These are phyloP conservation scores for Alisma plantagoaquatica DNA, from an alignment of 106 monocot genomes.

Conservation along the genomic window DNA sequence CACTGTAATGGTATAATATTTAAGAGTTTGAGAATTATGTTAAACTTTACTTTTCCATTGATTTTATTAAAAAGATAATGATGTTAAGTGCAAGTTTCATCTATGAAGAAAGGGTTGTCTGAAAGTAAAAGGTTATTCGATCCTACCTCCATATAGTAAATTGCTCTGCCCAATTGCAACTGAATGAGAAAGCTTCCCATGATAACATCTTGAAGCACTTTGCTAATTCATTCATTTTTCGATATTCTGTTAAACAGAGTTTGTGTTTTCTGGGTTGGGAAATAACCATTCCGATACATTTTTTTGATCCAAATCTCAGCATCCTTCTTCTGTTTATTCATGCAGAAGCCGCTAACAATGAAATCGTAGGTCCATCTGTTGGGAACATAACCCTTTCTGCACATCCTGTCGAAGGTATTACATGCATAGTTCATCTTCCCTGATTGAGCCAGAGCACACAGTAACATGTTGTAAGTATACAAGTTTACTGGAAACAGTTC, in stretches of 20 bases:
- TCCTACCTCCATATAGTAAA: too few species aligned
- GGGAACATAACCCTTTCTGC: constrained; percentile 52
- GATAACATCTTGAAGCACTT: too few species aligned
- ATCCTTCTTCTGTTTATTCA: constrained; percentile 37
- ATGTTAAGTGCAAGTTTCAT: too few species aligned
- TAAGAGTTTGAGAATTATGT: too few species aligned
- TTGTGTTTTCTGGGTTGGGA: constrained; percentile 57
- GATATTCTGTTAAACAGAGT: constrained; percentile 12
- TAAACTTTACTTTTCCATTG: too few species aligned
- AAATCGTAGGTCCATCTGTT: constrained; percentile 79
- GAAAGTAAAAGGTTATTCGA: too few species aligned
- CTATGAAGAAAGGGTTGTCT: too few species aligned
- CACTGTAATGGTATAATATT: too few species aligned
- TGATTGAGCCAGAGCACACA: constrained; percentile 36
- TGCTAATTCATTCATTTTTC: too few species aligned
- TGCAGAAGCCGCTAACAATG: constrained; percentile 75
- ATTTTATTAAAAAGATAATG: too few species aligned
- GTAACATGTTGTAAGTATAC: constrained; percentile 67
- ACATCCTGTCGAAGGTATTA: constrained; percentile 44
- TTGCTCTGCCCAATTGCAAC: too few species aligned
- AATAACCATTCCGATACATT: constrained; percentile 55
- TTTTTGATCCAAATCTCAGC: constrained; percentile 66
- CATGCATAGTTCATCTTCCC: constrained; percentile 76
- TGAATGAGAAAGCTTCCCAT: too few species aligned
- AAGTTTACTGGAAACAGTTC: constrained; percentile 63